These are phyloP conservation scores for Harringtonia aguacate DNA, from an alignment of 2,329 filamentous ascomycete genomes.

Conservation along the genomic window DNA sequence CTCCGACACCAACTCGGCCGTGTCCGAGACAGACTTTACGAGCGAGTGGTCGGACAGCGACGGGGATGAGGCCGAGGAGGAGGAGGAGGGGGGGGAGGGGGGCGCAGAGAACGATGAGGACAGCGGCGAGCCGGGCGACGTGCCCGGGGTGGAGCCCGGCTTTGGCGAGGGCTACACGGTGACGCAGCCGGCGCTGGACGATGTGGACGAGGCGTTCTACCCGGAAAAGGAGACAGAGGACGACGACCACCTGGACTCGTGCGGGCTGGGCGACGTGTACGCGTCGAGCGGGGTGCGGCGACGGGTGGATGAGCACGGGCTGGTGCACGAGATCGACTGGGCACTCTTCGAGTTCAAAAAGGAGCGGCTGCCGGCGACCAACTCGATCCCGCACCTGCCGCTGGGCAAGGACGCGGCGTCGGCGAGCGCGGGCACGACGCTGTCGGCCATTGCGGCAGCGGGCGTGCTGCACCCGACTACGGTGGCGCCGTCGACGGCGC, in stretches of 20 bases:
- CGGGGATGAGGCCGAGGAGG: constrained; percentile 31
- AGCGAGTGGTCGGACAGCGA: constrained; percentile 38
- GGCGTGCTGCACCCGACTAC: constrained; percentile 39
- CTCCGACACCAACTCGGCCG: constrained; percentile 47
- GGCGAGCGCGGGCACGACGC: no score
- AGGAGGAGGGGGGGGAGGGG: no score
- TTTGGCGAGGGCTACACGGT: constrained; percentile 70
- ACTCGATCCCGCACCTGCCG: constrained; percentile 46
- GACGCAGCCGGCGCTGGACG: constrained; percentile 85
- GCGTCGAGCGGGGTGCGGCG: constrained; percentile 84
- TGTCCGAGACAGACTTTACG: constrained; percentile 39
- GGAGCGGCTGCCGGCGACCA: constrained; percentile 59
- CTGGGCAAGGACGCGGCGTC: no score
- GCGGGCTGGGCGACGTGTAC: constrained; percentile 71
- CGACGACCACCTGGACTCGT: constrained; percentile 74
- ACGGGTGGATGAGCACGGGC: constrained; percentile 53
- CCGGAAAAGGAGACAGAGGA: constrained; percentile 60
- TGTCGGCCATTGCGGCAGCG: background rate
- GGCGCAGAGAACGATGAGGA: background rate
- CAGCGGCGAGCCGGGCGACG: constrained; percentile 56
- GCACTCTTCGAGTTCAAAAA: constrained; percentile 73
- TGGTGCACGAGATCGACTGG: constrained; percentile 93
- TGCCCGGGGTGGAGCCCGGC: constrained; percentile 63
- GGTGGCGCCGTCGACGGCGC: constrained; percentile 45
- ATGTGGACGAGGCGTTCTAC: constrained; percentile 75